Evolutionary conservation across 176 grass and related monocot genomes (phyloP).

Genomic region (Areca catechu): DNA sequence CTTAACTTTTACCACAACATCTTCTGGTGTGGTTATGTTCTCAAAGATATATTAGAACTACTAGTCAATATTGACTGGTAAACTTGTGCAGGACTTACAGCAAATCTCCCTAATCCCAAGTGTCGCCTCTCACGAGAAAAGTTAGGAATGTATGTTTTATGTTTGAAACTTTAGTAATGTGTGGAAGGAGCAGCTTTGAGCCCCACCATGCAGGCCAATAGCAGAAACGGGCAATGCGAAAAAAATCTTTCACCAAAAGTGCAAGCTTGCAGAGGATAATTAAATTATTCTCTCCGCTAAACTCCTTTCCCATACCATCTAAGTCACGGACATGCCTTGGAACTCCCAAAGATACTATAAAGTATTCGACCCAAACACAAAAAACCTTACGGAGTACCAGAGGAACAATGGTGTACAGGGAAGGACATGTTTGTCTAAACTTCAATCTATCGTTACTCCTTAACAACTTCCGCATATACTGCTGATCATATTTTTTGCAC

Average conservation of each 20-base stretch:
- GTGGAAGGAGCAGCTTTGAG: slow-evolving; percentile 40
- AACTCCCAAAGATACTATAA: slow-evolving; percentile 15
- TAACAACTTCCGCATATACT: no score
- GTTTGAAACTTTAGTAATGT: slow-evolving; percentile 46
- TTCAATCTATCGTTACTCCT: no score
- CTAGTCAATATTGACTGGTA: no score
- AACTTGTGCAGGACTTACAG: no score
- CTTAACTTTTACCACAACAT: no score
- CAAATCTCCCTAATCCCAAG: neutral
- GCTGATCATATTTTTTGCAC: no score
- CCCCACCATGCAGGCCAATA: slow-evolving; percentile 15
- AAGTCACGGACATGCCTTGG: slow-evolving; percentile 52
- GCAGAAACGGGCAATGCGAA: slow-evolving; percentile 22
- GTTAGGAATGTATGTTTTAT: slow-evolving; percentile 63
- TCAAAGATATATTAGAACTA: no score
- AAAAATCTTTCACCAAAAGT: slow-evolving; percentile 46
- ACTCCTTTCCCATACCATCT: neutral
- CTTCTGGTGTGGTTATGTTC: no score
- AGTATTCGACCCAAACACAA: no score
- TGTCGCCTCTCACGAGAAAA: neutral
- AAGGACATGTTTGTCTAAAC: no score
- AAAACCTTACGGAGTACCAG: no score
- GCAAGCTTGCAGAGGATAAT: neutral
- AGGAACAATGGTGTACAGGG: no score
- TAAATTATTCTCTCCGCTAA: neutral